phyloP scores from a whole-genome alignment of 805 yeast genomes.

The Wickerhamiella sergipiensis region DNA sequence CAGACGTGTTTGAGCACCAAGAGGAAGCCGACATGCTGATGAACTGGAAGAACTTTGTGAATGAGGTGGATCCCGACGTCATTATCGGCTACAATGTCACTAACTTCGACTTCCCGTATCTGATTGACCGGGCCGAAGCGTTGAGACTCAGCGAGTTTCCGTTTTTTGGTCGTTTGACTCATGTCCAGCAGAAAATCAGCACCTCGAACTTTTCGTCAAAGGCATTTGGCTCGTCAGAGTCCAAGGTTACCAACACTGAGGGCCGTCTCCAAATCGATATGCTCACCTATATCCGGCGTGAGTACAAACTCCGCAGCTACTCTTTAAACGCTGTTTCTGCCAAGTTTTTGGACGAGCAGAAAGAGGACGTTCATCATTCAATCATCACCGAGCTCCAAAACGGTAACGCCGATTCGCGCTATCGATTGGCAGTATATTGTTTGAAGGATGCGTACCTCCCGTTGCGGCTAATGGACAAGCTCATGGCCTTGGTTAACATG shows the following conservation, averaged over 20 bases:
- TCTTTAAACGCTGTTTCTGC: constrained; percentile 93
- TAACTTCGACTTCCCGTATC: constrained; percentile 89
- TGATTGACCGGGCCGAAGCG: constrained; percentile 74
- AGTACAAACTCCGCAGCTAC: constrained; percentile 85
- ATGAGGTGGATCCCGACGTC: constrained; percentile 83
- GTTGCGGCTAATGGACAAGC: constrained; percentile 69
- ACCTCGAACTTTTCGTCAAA: constrained; percentile 81
- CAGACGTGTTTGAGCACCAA: constrained; percentile 65
- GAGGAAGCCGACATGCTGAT: constrained; percentile 71
- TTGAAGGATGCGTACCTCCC: constrained; percentile 93
- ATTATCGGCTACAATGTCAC: constrained; percentile 92
- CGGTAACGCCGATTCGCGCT: constrained; percentile 81
- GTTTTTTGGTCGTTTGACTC: constrained; percentile 64
- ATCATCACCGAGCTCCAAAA: constrained; percentile 90
- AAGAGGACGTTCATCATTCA: constrained; percentile 96
- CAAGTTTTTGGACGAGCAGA: constrained; percentile 84
- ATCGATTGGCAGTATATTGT: constrained; percentile 94
- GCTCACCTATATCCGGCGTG: constrained; percentile 85
- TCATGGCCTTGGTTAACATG: constrained; percentile 93
- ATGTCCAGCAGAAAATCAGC: constrained; percentile 60
- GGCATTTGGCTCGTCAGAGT: constrained; percentile 93
- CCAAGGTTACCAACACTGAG: constrained; percentile 80
- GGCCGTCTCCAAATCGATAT: constrained; percentile 93
- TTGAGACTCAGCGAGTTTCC: constrained; percentile 57
- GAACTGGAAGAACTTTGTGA: constrained; percentile 78